Percentiles rank a stretch among this genome's conserved stretches.
phyloP scores from a whole-genome alignment of 2,329 filamentous ascomycete genomes.

The Phoma sp. region DNA sequence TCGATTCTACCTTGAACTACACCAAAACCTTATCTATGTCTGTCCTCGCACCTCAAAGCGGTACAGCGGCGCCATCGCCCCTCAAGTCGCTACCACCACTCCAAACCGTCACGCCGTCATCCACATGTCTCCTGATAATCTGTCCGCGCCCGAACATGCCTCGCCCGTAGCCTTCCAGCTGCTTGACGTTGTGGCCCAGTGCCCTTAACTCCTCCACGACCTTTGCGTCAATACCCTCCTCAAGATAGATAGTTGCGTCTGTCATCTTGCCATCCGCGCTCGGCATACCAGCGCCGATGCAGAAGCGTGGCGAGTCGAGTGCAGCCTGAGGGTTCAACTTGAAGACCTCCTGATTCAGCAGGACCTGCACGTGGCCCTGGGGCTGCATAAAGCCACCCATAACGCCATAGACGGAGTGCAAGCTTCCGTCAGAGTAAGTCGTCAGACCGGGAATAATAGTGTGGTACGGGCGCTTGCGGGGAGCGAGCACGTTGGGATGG shows the following conservation, averaged over 20 bases:
- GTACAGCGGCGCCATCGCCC: conserved; percentile 78
- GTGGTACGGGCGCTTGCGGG: conserved; percentile 90
- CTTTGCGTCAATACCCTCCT: conserved; percentile 77
- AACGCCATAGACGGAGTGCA: conserved; percentile 90
- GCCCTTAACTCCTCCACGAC: conserved; percentile 69
- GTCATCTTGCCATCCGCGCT: conserved; percentile 61
- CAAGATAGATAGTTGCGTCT: conserved; percentile 73
- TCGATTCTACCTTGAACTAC: too few relatives aligned
- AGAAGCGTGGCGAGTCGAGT: conserved; percentile 89
- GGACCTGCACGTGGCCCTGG: conserved; percentile 91
- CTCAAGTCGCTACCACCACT: conserved; percentile 88
- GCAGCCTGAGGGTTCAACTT: conserved; percentile 83
- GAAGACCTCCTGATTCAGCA: conserved; percentile 87
- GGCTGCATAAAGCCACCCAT: conserved; percentile 99
- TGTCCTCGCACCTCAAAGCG: conserved; percentile 33
- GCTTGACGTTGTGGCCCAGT: conserved; percentile 75
- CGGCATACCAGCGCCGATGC: conserved; percentile 77
- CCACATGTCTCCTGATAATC: conserved; percentile 78
- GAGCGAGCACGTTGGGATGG: conserved; percentile 82
- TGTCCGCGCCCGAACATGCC: conserved; percentile 84
- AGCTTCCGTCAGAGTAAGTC: conserved; percentile 75
- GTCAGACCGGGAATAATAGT: conserved; percentile 95
- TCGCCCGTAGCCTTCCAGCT: conserved; percentile 70
- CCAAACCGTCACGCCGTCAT: conserved; percentile 78
- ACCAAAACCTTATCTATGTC: not conserved